Evolutionary conservation across 2,329 filamentous ascomycete genomes (phyloP).

Genomic region (Aureobasidium sp.): DNA sequence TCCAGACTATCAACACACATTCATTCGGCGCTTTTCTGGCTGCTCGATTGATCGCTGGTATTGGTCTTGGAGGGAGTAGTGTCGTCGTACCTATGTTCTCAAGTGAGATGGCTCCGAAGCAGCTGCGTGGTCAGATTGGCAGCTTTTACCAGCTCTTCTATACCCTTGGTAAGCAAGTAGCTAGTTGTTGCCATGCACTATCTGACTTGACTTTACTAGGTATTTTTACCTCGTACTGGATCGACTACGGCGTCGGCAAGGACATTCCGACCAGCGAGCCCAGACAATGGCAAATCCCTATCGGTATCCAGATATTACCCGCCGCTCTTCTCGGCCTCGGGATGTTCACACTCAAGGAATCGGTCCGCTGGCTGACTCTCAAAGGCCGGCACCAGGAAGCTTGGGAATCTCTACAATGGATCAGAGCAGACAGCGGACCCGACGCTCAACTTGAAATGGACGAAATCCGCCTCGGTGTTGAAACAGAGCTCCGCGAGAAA

Average conservation of each 20-base stretch:
- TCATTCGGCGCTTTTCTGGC: conserved; percentile 40
- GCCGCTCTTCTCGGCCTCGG: conserved; percentile 43
- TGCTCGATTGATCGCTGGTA: conserved; percentile 42
- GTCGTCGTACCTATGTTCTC: conserved; percentile 38
- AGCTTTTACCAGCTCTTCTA: conserved; percentile 49
- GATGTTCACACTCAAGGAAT: conserved; percentile 44
- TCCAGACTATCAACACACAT: conserved; percentile 44
- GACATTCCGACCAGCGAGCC: conserved; percentile 29
- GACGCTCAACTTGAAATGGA: conserved; percentile 41
- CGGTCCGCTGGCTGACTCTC: conserved; percentile 45
- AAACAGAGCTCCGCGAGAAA: conserved; percentile 39
- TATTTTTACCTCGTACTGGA: conserved; percentile 48
- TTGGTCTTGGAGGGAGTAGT: conserved; percentile 44
- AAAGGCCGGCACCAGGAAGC: conserved; percentile 41
- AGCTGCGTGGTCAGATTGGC: conserved; percentile 43
- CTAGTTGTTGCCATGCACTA: background rate
- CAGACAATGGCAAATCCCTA: conserved; percentile 50
- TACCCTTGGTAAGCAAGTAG: conserved; percentile 32
- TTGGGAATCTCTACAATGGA: conserved; percentile 45
- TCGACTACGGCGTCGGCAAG: conserved; percentile 43
- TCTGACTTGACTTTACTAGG: conserved; percentile 14
- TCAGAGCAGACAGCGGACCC: conserved; percentile 39
- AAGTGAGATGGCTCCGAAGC: conserved; percentile 36
- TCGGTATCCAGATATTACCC: conserved; percentile 46
- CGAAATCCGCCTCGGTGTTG: conserved; percentile 44